phyloP scores from a whole-genome alignment of 2,329 filamentous ascomycete species.

The Sclerotinia glacialis region DNA sequence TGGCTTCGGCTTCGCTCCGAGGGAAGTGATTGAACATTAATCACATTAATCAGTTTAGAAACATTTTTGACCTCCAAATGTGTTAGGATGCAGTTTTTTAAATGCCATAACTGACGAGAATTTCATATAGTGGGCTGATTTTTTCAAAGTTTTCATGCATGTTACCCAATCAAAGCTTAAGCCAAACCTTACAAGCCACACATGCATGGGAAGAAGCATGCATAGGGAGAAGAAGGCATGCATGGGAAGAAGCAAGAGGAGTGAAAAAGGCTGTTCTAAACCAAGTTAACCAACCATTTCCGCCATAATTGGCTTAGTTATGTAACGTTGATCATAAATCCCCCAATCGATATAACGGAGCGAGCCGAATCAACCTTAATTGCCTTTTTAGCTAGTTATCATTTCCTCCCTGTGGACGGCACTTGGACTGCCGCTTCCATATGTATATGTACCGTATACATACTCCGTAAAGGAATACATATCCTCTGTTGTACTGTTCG shows the following conservation, averaged over 20 bases:
- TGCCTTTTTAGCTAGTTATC: background rate
- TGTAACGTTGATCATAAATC: background rate
- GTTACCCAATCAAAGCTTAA: background rate
- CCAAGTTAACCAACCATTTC: background rate
- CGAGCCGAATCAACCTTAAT: constrained; percentile 16
- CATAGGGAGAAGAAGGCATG: no score
- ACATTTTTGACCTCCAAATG: background rate
- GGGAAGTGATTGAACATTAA: background rate
- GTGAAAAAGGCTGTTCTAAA: background rate
- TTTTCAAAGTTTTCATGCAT: constrained; percentile 12
- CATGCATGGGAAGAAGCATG: no score
- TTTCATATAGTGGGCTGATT: constrained; percentile 19
- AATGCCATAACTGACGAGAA: constrained; percentile 20
- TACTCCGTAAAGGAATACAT: background rate
- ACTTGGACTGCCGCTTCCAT: background rate
- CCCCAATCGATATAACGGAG: constrained; percentile 3
- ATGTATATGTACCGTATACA: no score
- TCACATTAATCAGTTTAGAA: background rate
- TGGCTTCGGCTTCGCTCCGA: constrained; percentile 1
- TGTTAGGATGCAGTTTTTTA: constrained; percentile 4
- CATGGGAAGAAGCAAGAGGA: background rate
- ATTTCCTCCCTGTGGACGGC: background rate
- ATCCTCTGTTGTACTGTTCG: background rate
- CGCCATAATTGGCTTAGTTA: background rate
- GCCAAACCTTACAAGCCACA: background rate